A percentile compares a stretch with the other conserved stretches of the same genome.
Conservation (phyloP, 2,329 filamentous ascomycete genomes). For the Xylaria sp. region DNA sequence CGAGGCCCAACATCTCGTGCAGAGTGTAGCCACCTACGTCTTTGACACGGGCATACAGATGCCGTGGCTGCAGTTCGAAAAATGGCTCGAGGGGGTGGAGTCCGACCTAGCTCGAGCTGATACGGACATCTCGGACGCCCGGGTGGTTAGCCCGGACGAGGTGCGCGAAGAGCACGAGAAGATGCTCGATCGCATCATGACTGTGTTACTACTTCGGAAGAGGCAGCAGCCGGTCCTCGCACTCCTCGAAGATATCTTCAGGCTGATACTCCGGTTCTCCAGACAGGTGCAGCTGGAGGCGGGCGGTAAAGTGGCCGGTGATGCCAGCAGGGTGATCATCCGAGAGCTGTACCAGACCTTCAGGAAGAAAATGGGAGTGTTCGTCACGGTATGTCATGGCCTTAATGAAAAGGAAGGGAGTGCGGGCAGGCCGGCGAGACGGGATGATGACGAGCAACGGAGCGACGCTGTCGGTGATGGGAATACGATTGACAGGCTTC, state of each 20-base stretch:
- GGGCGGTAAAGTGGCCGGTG: conserved; percentile 49
- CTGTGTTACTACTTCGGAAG: conserved; percentile 76
- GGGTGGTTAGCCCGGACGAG: conserved; percentile 68
- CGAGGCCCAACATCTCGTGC: conserved; percentile 83
- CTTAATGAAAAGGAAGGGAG: conserved; percentile 71
- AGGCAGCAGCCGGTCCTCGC: conserved; percentile 77
- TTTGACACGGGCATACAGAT: conserved; percentile 79
- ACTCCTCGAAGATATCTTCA: conserved; percentile 81
- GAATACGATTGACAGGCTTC: conserved; percentile 73
- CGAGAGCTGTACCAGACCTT: conserved; percentile 70
- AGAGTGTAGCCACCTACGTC: conserved; percentile 78
- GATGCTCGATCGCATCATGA: conserved; percentile 79
- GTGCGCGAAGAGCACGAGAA: conserved; percentile 77
- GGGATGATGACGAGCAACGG: conserved; percentile 51
- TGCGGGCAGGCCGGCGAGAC: conserved; percentile 48
- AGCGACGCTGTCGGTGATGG: conserved; percentile 54
- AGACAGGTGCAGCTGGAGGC: conserved; percentile 57
- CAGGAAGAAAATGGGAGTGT: conserved; percentile 76
- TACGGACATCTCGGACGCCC: conserved; percentile 31
- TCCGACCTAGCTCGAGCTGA: conserved; percentile 60
- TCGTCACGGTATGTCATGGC: conserved; percentile 76
- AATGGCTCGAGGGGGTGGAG: conserved; percentile 72
- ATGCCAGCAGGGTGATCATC: conserved; percentile 45
- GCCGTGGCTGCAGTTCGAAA: conserved; percentile 77
- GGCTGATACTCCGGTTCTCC: conserved; percentile 77